These are phyloP conservation scores for Hemisphaericaspora xylanilytica DNA, from an alignment of 1,139 yeast genomes.

Conservation along the genomic window DNA sequence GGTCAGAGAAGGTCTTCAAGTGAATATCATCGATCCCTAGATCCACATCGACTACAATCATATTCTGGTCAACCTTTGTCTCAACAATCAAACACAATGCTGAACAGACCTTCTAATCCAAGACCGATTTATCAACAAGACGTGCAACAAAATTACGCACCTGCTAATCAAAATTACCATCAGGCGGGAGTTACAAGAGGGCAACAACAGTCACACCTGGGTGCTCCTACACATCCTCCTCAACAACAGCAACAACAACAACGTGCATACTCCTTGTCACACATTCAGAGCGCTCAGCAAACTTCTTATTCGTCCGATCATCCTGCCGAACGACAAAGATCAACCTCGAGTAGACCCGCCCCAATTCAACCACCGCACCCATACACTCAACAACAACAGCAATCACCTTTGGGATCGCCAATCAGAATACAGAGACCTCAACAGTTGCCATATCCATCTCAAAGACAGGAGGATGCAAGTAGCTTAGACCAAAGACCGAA, in stretches of 20 bases:
- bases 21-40: constrained; percentile 3
- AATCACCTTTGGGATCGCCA: constrained; percentile 5
- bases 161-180: constrained; percentile 10
- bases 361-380: constrained; percentile 6
- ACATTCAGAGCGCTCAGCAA: constrained; percentile 4
- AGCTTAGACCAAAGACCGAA: constrained; percentile 10
- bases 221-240: constrained; percentile 6
- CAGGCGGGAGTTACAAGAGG: constrained; percentile 4
- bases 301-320: constrained; percentile 8
- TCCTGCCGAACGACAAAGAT: constrained; percentile 9
- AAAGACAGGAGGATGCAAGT: constrained; percentile 10
- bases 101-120: constrained; percentile 3
- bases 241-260: constrained; percentile 1
- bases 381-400: constrained; percentile 2
- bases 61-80: constrained; percentile 2
- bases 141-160: constrained; percentile 3
- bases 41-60: constrained; percentile 3
- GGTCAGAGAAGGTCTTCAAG: constrained; percentile 1
- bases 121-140: not conserved
- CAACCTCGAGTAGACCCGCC: constrained; percentile 3
- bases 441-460: constrained; percentile 10
- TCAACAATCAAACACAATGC: not conserved
- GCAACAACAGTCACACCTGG: constrained; percentile 11
- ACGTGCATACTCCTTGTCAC: not conserved
- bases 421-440: not conserved